A percentile compares a stretch with the other conserved stretches of the same genome.
These are phyloP conservation scores for Quambalaria eucalypti DNA, from an alignment of 1,284 basidiomycete species.

Conservation along the genomic window DNA sequence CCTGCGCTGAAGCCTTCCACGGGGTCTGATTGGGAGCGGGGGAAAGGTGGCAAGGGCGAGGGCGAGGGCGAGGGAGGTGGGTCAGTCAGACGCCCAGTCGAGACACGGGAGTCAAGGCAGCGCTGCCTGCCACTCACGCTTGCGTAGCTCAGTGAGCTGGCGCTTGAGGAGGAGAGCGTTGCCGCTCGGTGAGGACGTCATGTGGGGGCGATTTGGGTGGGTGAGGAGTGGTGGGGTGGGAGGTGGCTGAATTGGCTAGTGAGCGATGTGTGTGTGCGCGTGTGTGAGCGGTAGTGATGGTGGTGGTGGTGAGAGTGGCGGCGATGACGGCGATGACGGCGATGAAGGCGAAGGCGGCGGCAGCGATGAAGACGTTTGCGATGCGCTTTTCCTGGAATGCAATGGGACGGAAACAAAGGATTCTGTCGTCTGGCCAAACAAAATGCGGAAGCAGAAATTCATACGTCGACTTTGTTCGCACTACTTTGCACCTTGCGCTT, in stretches of 20 bases:
- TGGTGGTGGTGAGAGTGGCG: background rate
- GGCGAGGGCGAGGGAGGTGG: background rate
- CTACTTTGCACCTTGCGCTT: background rate
- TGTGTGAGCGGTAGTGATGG: background rate
- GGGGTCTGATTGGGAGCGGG: constrained; percentile 13
- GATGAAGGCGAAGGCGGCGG: background rate
- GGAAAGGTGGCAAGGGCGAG: background rate
- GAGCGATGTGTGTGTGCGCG: background rate
- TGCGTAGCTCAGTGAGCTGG: constrained; percentile 42
- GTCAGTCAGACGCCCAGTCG: background rate
- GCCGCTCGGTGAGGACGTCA: constrained; percentile 35
- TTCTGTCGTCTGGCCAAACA: background rate
- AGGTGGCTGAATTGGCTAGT: background rate
- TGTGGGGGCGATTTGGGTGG: background rate
- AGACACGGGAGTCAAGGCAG: background rate
- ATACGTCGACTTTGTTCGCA: background rate
- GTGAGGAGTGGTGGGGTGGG: background rate
- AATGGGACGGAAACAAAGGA: too few relatives aligned
- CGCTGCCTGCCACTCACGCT: constrained; percentile 17
- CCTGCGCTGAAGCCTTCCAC: constrained; percentile 47
- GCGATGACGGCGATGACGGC: background rate
- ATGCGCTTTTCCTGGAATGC: too few relatives aligned
- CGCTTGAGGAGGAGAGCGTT: constrained; percentile 44
- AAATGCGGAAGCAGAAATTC: background rate
- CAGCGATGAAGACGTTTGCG: background rate